phyloP scores from a whole-genome alignment of 2,329 filamentous ascomycete genomes.

The Thielaviopsis populi region DNA sequence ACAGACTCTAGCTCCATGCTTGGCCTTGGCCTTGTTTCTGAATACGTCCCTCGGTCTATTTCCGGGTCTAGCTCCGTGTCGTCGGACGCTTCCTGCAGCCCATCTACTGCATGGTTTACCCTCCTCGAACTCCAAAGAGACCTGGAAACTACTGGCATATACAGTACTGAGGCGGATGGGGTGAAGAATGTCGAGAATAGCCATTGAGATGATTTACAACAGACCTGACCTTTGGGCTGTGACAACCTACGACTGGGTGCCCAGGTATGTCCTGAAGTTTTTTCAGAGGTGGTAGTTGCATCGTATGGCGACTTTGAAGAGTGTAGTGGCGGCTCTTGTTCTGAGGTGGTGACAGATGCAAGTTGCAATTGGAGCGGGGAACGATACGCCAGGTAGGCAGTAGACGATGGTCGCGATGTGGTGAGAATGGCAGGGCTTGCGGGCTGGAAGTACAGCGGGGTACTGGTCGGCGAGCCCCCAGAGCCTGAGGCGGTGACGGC shows the following conservation, averaged over 20 bases:
- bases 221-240: neutral
- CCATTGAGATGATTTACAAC: conserved; percentile 22
- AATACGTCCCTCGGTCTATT: neutral
- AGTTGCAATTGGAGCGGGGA: neutral
- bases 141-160: conserved; percentile 5
- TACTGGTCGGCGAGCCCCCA: neutral
- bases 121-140: conserved; percentile 9
- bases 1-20: neutral
- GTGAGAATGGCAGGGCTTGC: neutral
- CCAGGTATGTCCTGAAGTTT: neutral
- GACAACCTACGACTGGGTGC: neutral
- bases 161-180: conserved; percentile 9
- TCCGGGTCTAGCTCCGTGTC: neutral
- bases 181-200: conserved; percentile 29
- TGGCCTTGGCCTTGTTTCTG: neutral
- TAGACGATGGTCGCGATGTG: neutral
- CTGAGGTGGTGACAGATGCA: neutral
- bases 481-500: neutral
- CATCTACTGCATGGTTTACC: neutral
- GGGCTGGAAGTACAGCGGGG: neutral
- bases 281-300: neutral
- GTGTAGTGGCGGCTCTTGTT: neutral
- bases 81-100: neutral
- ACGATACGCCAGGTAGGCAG: neutral
- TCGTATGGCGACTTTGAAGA: neutral